Base-by-base conservation (phyloP, 2,329 filamentous ascomycete genomes). In the Clarireedia hainanense region DNA sequence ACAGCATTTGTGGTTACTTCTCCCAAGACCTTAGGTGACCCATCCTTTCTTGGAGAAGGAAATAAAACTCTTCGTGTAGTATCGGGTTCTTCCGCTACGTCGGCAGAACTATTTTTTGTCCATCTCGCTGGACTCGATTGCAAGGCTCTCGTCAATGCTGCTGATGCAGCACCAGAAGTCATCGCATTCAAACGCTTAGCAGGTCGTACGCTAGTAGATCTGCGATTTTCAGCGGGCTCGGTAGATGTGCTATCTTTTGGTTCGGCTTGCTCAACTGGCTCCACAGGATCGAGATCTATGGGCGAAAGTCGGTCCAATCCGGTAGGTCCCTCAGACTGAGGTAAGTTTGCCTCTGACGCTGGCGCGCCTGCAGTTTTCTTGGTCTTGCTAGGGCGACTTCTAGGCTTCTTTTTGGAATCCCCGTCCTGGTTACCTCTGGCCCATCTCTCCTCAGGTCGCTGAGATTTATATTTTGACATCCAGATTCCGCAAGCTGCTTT, bases 391-490 rank as follows among this genome's bases (percentile, higher is more conserved):
- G 45, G 61, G n/a, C 61, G 59, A 23, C 59, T 48, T 6, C 47
- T 51, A 15, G 51, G 40, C 55, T 68, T 56, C 75, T 74, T 69
- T 75, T 80, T 63, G 72, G 75, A 51, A 77, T 74, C 45, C 76
- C 76, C 63, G 79, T 78, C 24, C 50, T 58, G 57, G 26, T 61
- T 58, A 58, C 62, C 55, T 34, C 47, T 56, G 24, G 82, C 88
- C 92, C 92, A 99, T 61, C 86, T 84, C 58, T 92, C 84, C 53
- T 83, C 76, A 2, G 94, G 94, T 7, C 94, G 85, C 75, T 95
- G 94, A 24, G 75, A 79, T 67, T 88, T 90, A 71, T 87, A 90
- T 67, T 96, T 97, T 58, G 85, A 84, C 64, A 99, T 85, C 90
- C 91, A 99, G 43, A 99, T 84, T 17, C 94, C 94, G 69, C 94